phyloP scores from a whole-genome alignment of 2,329 filamentous ascomycete species.

The Monilinia laxa region DNA sequence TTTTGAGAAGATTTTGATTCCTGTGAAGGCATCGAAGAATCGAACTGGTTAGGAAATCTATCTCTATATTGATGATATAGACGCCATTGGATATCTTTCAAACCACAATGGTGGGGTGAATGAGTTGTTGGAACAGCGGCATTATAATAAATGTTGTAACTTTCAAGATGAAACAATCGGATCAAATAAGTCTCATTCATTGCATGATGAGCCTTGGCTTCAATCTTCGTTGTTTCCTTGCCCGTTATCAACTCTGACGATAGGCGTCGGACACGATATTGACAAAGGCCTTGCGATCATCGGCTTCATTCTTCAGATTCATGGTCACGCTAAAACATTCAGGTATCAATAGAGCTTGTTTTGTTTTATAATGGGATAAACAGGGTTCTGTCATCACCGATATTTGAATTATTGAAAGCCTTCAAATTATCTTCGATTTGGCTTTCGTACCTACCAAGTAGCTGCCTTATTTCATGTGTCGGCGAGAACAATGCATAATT shows the following conservation, averaged over 20 bases:
- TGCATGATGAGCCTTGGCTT: neutral
- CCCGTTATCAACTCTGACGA: neutral
- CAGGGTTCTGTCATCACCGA: too few relatives aligned
- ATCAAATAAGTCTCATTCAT: neutral
- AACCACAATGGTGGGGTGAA: neutral
- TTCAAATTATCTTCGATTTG: neutral
- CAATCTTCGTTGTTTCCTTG: neutral
- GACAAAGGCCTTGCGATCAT: neutral
- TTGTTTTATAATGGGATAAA: neutral
- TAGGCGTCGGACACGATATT: neutral
- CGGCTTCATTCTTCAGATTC: neutral
- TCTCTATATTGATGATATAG: neutral
- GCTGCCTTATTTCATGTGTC: neutral
- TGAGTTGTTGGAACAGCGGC: neutral
- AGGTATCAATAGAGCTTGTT: neutral
- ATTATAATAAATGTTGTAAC: neutral
- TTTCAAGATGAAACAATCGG: neutral
- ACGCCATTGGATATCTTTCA: neutral
- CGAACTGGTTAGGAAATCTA: neutral
- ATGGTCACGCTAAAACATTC: neutral
- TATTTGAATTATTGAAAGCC: neutral
- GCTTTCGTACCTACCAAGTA: neutral
- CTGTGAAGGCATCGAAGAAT: neutral
- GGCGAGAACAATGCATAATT: neutral
- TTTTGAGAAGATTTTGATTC: too few relatives aligned